Percentiles rank a stretch among this genome's conserved stretches.
These are phyloP conservation scores for Pseudocohnilembus persalinus DNA, from an alignment of 169 alveolate species.

Conservation along the genomic window DNA sequence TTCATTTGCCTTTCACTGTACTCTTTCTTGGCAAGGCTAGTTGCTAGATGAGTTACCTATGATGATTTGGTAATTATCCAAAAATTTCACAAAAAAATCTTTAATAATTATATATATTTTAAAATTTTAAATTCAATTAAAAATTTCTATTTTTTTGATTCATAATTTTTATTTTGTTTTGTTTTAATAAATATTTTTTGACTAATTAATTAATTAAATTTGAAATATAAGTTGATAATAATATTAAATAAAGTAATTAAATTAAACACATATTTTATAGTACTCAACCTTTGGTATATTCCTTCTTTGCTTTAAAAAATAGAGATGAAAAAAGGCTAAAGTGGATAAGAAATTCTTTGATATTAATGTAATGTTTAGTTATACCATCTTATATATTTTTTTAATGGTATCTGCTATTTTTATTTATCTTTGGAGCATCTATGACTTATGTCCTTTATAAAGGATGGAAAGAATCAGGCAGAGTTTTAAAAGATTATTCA, in stretches of 20 bases:
- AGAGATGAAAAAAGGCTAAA: too few relatives aligned
- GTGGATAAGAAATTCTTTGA: too few relatives aligned
- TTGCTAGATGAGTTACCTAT: slow-evolving; percentile 26
- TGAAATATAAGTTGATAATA: background rate
- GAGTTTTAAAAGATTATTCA: background rate
- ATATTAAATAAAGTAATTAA: too few relatives aligned
- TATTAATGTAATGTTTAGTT: background rate
- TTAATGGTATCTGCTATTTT: too few relatives aligned
- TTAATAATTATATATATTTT: too few relatives aligned
- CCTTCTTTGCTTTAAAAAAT: too few relatives aligned
- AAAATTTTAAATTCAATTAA: too few relatives aligned
- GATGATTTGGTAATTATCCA: background rate
- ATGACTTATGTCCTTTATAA: too few relatives aligned
- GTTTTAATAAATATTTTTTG: too few relatives aligned
- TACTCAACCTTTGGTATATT: background rate
- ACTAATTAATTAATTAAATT: background rate
- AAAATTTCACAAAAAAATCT: background rate
- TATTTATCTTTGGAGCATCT: background rate
- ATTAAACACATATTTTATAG: background rate
- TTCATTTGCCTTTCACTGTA: slow-evolving; percentile 27
- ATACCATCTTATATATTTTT: background rate
- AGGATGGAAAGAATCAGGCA: background rate
- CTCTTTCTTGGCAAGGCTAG: slow-evolving; percentile 5
- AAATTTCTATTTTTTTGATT: too few relatives aligned
- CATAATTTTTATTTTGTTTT: too few relatives aligned